These are phyloP conservation scores for Bruguiera gymnorhiza DNA, from an alignment of 345 rosid genomes.

Conservation along the genomic window DNA sequence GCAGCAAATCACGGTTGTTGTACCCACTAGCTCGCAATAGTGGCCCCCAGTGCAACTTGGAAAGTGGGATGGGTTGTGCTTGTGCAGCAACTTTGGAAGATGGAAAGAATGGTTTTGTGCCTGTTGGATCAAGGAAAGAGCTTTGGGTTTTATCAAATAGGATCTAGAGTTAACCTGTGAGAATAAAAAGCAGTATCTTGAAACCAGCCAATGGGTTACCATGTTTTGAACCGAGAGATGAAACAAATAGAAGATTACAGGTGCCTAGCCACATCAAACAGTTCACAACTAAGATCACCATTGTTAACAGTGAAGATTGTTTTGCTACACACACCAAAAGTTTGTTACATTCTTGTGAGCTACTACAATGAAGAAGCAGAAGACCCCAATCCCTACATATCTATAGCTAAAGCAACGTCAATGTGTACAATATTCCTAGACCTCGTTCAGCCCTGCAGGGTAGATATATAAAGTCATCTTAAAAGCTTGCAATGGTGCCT, in stretches of 20 bases:
- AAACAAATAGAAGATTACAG: not conserved
- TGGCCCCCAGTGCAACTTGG: no score
- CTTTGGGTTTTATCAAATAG: no score
- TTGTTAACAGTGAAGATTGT: not conserved
- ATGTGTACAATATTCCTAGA: not conserved
- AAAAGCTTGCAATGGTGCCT: not conserved
- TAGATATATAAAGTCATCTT: not conserved
- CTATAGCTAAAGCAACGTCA: conserved; percentile 1
- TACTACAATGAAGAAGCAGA: conserved; percentile 1
- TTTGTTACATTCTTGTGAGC: not conserved
- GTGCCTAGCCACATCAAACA: not conserved
- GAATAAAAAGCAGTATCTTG: no score
- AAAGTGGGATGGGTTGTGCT: no score
- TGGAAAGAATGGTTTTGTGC: no score
- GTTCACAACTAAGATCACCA: conserved; percentile 1
- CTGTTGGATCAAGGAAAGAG: no score
- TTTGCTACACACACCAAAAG: conserved; percentile 5
- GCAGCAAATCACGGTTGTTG: no score
- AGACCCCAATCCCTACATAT: not conserved
- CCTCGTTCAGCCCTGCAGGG: not conserved
- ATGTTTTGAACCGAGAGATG: not conserved
- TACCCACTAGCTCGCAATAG: no score
- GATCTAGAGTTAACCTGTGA: no score
- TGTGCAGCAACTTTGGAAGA: no score
- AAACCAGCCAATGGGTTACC: no score